Evolutionary conservation across 257 asterid species (phyloP), one percentile per base, ranked within the genome.

Genomic region (Primulina huaijiensis): DNA sequence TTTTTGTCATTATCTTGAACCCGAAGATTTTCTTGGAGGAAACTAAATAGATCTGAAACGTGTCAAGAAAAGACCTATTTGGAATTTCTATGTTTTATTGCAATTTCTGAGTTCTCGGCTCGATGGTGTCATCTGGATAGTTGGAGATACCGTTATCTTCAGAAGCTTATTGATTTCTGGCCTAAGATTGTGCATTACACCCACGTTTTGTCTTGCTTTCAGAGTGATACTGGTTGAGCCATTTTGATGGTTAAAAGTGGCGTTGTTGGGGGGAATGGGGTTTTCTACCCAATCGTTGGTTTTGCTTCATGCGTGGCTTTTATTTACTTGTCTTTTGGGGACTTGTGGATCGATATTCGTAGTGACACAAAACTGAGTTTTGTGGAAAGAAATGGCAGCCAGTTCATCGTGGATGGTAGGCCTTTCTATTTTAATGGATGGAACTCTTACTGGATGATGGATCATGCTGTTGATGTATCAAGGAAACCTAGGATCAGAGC

Each of bases 391-490:
- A 94, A 94, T 84, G 99, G 97, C 57, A 88, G 90, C 78, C 97
- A 94, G 83, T 94, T 94, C 78, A 63, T 79, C 55, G 86, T 88
- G 74, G 99, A 94, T 82, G 98, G 96, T 33, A 87, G 67, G 68
- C 95, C 88, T 16, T 91, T 94, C 77, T 89, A 94, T 55, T 78
- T 94, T 40, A 94, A 91, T 80, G 99, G 99, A 6, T 94, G 99
- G 99, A 94, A 94, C 60, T 94, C 99, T 70, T 94, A 94, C 66
- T 94, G 99, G 99, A 75, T 94, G 90, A 94, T 94, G 99, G 97
- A 92, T 68, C 92, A 91, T 74, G 92, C 95, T 68, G 98, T 81
- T 59, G 99, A 94, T 66, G 86, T 73, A 9, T 81, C 72, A 29
- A 91, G 77, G 6, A 87, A 83, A 67, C 83, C 79, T 9, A 88